Percentiles rank a stretch among this genome's conserved stretches.
Evolutionary conservation across 257 asterid genomes (phyloP).

Genomic region (Primulina eburnea): DNA sequence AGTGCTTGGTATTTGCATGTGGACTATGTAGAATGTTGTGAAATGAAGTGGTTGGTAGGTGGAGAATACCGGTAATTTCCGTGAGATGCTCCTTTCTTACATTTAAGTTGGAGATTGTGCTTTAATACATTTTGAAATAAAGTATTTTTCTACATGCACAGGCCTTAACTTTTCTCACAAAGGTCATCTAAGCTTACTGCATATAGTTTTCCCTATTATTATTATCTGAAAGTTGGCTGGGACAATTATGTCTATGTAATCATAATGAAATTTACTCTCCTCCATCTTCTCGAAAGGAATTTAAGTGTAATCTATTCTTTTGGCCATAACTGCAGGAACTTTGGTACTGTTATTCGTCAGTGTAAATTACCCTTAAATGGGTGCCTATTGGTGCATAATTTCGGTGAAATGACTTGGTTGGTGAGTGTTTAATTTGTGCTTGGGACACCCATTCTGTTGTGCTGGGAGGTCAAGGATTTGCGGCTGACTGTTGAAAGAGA

Average conservation of each 20-base stretch:
- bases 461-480: constrained; percentile 22
- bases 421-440: background rate
- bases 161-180: too few relatives aligned
- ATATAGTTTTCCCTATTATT: background rate
- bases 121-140: background rate
- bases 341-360: background rate
- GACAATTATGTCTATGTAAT: too few relatives aligned
- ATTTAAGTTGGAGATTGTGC: background rate
- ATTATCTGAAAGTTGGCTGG: background rate
- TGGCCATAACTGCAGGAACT: background rate
- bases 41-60: background rate
- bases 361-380: constrained; percentile 12
- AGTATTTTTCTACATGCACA: background rate
- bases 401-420: constrained; percentile 14
- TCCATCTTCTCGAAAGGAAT: background rate
- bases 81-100: background rate
- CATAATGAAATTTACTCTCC: background rate
- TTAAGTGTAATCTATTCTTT: background rate
- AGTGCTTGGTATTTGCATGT: background rate
- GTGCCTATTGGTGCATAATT: constrained; percentile 12
- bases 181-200: background rate
- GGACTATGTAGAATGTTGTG: background rate
- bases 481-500: constrained; percentile 3
- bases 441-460: constrained; percentile 2
- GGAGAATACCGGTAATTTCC: background rate